Evolutionary conservation across 2,329 filamentous ascomycete genomes (phyloP), one percentile per base, ranked within the genome.

Genomic region (Colletotrichum karsti): DNA sequence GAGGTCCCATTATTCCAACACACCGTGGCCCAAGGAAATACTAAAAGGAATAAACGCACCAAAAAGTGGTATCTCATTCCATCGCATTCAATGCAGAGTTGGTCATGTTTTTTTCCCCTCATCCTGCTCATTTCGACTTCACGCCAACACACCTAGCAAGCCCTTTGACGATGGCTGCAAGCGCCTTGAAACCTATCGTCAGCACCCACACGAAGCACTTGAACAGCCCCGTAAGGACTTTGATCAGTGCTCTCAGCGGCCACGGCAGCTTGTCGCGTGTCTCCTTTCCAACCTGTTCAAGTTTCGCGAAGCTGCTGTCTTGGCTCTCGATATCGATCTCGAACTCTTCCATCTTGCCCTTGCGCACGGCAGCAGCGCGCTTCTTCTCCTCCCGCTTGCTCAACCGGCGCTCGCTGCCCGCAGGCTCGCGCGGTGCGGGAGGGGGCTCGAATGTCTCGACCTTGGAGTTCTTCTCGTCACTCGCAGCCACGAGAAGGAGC

Each of bases 261-360:
- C 84, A 84, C 1, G 86, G 87, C 72, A 87, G 72, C 74, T 85
- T 84, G 28, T 87, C 83, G 54, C 50, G 81, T 78, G 35, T 80
- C 77, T 83, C 77, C 73, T 73, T 73, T 26, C 67, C 59, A n/a
- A 55, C 69, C 77, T 82, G 37, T 74, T 74, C 24, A 77, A 67
- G 70, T 80, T 85, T 79, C 56, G 78, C 77, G 15, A 83, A 73
- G 70, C 83, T 85, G 59, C 82, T 83, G 7, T 82, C 80, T 77
- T 91, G 89, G 74, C 88, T 91, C 77, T 91, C 89, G 5, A 91
- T 76, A 71, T 91, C 89, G 39, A 91, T 78, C 75, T 88, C 89
- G 64, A 90, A 86, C 72, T 86, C 84, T 71, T 90, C 86, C 74
- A 87, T 82, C 70, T 81, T 83, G 37, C 76, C 76, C 61, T 77